A percentile compares a stretch with the other conserved stretches of the same genome.
These are phyloP conservation scores for Amanita polypyramis DNA, from an alignment of 768 basidiomycete species.

Conservation along the genomic window DNA sequence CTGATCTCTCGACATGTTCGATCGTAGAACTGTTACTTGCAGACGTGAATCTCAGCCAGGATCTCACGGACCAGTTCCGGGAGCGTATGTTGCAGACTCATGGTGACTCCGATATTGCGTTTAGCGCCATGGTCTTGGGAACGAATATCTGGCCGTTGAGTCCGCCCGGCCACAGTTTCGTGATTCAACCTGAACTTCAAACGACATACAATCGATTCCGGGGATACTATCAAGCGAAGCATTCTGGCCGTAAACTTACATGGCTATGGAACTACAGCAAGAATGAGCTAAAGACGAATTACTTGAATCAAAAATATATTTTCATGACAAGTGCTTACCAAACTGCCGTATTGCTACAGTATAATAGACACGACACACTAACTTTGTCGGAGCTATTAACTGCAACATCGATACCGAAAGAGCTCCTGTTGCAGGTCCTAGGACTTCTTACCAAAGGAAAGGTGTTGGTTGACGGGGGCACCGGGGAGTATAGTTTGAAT, in stretches of 20 bases:
- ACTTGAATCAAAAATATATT: constrained; percentile 91
- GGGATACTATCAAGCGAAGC: constrained; percentile 88
- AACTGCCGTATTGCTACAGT: constrained; percentile 89
- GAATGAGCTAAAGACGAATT: constrained; percentile 91
- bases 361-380: constrained; percentile 85
- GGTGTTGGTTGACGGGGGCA: constrained; percentile 79
- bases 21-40: neutral
- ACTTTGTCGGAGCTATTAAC: constrained; percentile 67
- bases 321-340: constrained; percentile 94
- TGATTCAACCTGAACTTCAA: constrained; percentile 79
- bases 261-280: constrained; percentile 99
- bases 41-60: constrained; percentile 96
- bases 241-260: constrained; percentile 89
- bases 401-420: constrained; percentile 75
- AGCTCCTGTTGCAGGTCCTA: constrained; percentile 65
- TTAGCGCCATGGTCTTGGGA: constrained; percentile 88
- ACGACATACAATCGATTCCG: constrained; percentile 87
- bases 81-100: constrained; percentile 84
- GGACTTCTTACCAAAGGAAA: constrained; percentile 78
- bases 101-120: constrained; percentile 81
- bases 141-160: constrained; percentile 95
- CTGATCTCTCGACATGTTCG: neutral
- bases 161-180: constrained; percentile 76
- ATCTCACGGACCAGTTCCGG: constrained; percentile 91
- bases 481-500: constrained; percentile 87